Percentiles rank a stretch among this genome's conserved stretches.
phyloP scores from a whole-genome alignment of 2,329 filamentous ascomycete species.

The Graphilbum ipis-grandicollis region DNA sequence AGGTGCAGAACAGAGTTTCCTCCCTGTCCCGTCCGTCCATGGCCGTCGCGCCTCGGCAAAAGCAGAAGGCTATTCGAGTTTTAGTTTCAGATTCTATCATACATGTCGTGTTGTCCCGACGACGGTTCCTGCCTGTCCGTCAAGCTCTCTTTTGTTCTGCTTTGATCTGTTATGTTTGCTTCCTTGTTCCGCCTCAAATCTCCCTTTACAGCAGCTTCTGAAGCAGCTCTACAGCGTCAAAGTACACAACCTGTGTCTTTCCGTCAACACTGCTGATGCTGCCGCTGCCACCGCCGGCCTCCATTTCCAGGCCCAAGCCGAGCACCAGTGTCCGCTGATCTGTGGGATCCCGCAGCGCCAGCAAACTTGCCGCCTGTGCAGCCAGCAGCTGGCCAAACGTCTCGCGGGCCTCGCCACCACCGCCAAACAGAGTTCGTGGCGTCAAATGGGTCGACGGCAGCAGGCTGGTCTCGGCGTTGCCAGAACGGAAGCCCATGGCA shows the following conservation, averaged over 20 bases:
- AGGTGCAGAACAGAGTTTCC: no score
- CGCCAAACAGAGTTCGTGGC: constrained; percentile 73
- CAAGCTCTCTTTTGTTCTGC: no score
- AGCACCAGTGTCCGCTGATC: constrained; percentile 44
- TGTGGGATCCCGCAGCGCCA: constrained; percentile 53
- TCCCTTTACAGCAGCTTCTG: constrained; percentile 28
- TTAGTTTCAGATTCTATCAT: no score
- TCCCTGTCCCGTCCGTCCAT: no score
- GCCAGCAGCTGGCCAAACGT: constrained; percentile 77
- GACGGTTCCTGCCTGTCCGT: no score
- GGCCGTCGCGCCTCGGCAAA: no score
- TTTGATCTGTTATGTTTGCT: no score
- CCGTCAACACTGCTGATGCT: background rate
- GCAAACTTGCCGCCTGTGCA: constrained; percentile 69
- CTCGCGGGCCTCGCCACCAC: constrained; percentile 62
- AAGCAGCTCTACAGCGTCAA: constrained; percentile 46
- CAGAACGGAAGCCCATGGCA: constrained; percentile 13
- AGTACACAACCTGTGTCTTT: constrained; percentile 32
- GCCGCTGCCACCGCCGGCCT: background rate
- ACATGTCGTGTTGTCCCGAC: no score
- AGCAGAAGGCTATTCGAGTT: no score
- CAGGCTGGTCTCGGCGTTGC: constrained; percentile 11
- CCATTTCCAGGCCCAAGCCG: constrained; percentile 34
- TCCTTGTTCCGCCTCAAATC: background rate
- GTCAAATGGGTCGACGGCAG: constrained; percentile 72